Conservation (phyloP, 129 eudicot genomes). For the Escallonia herrerae region DNA sequence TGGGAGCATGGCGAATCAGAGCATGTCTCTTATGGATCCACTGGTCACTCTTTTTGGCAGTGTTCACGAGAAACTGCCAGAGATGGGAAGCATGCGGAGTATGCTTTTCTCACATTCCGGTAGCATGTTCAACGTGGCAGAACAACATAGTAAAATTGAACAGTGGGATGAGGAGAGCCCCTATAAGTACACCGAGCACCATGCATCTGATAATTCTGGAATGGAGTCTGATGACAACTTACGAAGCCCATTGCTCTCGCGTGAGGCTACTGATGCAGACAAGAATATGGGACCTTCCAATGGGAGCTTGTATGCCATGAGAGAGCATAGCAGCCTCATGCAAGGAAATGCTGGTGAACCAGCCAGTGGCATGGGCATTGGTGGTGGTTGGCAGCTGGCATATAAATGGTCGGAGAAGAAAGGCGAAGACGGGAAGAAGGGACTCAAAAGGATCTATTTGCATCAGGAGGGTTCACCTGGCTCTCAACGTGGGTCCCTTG, state of each 20-base stretch:
- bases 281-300: conserved; percentile 28
- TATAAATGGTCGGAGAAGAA: conserved; percentile 33
- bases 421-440: conserved; percentile 46
- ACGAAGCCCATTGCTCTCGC: conserved; percentile 61
- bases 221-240: conserved; percentile 50
- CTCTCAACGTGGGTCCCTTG: conserved; percentile 54
- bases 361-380: conserved; percentile 62
- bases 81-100: conserved; percentile 53
- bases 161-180: conserved; percentile 62
- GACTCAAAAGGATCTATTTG: conserved; percentile 66
- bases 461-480: conserved; percentile 59
- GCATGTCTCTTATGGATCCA: conserved; percentile 46
- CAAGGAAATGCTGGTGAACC: conserved; percentile 40
- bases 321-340: conserved; percentile 17
- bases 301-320: conserved; percentile 27
- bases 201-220: conserved; percentile 33
- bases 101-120: conserved; percentile 54
- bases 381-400: conserved; percentile 98
- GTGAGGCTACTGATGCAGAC: conserved; percentile 40
- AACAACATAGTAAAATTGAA: conserved; percentile 34
- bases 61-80: conserved; percentile 71
- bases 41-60: conserved; percentile 79
- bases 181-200: conserved; percentile 17
- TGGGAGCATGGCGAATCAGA: conserved; percentile 54
- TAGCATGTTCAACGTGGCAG: conserved; percentile 57